Conservation (phyloP, 495 filamentous ascomycete genomes). For the Daldinia loculata region DNA sequence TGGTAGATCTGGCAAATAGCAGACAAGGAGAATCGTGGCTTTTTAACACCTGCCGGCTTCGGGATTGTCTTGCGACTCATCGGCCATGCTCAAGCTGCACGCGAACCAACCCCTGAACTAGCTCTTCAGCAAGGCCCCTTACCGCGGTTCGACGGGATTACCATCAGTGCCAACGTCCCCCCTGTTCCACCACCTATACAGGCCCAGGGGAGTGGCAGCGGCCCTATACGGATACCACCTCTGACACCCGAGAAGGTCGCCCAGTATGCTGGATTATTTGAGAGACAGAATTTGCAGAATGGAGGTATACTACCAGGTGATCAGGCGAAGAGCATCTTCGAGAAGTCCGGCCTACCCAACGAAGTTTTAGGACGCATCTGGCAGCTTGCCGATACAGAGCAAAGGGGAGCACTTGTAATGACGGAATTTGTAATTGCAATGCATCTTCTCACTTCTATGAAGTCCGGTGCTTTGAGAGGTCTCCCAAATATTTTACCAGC, state of each 20-base stretch:
- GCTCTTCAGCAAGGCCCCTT: conserved; percentile 78
- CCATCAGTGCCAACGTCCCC: conserved; percentile 45
- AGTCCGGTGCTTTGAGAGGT: conserved; percentile 78
- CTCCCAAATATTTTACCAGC: conserved; percentile 85
- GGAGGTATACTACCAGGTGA: conserved; percentile 85
- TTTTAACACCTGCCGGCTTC: conserved; percentile 91
- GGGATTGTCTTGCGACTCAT: conserved; percentile 91
- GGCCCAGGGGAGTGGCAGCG: conserved; percentile 70
- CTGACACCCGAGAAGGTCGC: conserved; percentile 86
- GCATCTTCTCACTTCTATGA: conserved; percentile 92
- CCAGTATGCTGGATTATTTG: conserved; percentile 87
- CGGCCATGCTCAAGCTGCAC: conserved; percentile 90
- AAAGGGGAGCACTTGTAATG: conserved; percentile 84
- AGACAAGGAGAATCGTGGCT: conserved; percentile 92
- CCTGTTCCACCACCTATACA: conserved; percentile 66
- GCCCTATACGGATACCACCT: conserved; percentile 86
- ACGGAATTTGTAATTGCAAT: conserved; percentile 98
- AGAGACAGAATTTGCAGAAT: conserved; percentile 80
- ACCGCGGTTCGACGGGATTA: conserved; percentile 86
- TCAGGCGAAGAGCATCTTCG: conserved; percentile 91
- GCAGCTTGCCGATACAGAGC: conserved; percentile 91
- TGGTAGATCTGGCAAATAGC: conserved; percentile 97
- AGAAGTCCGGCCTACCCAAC: conserved; percentile 88
- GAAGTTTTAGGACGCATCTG: conserved; percentile 92
- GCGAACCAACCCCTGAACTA: conserved; percentile 80